phyloP scores from a whole-genome alignment of 148 eudicot genomes.

The Amaranthus hypochondriacus region DNA sequence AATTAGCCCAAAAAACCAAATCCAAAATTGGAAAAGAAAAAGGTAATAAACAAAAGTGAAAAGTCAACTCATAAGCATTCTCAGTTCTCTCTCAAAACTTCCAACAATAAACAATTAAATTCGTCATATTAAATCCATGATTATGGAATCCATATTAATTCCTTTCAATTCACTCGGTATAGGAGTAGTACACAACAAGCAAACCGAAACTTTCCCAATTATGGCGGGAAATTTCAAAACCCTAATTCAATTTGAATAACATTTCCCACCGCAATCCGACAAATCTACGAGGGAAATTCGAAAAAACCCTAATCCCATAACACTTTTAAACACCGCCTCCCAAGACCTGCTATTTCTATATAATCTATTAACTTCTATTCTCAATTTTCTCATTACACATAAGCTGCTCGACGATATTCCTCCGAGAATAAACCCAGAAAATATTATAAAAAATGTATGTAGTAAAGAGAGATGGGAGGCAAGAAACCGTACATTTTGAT shows the following conservation, averaged over 20 bases:
- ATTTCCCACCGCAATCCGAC: constrained; percentile 13
- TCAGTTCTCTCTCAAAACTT: too few relatives aligned
- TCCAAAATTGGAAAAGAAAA: too few relatives aligned
- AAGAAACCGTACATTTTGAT: constrained; percentile 76
- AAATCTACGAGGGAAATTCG: constrained; percentile 14
- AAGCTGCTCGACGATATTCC: constrained; percentile 32
- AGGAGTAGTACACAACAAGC: constrained; percentile 19
- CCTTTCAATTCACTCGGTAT: too few relatives aligned
- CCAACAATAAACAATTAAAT: too few relatives aligned
- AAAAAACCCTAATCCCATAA: neutral
- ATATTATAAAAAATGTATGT: constrained; percentile 54
- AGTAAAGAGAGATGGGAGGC: constrained; percentile 85
- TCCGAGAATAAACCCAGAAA: neutral
- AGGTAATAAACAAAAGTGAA: too few relatives aligned
- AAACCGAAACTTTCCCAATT: neutral
- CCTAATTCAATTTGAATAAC: neutral
- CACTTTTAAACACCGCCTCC: constrained; percentile 11
- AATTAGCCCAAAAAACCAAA: too few relatives aligned
- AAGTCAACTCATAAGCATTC: too few relatives aligned
- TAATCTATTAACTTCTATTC: neutral
- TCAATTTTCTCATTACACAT: constrained; percentile 10
- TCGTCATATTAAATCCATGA: too few relatives aligned
- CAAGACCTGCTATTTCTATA: neutral
- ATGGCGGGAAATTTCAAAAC: constrained; percentile 27
- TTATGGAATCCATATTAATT: too few relatives aligned